These are phyloP conservation scores for Rhododendron griersonianum DNA, from an alignment of 148 eudicot species.

Conservation along the genomic window DNA sequence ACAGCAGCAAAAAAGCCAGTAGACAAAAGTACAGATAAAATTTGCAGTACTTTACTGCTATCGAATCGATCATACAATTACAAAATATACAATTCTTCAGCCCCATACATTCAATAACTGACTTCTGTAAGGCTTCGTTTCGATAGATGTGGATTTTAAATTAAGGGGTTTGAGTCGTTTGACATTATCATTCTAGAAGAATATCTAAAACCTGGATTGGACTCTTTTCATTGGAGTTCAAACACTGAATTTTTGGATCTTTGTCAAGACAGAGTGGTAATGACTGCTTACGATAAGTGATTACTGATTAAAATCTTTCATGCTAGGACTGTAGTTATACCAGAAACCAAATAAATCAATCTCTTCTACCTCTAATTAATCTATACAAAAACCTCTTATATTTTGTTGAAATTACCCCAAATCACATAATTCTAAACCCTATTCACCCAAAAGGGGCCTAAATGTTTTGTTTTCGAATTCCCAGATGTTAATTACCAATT, in stretches of 20 bases:
- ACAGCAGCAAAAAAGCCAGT: not conserved
- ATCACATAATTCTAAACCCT: not conserved
- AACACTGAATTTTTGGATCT: not conserved
- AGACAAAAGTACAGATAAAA: not conserved
- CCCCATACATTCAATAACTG: not conserved
- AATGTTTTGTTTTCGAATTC: not conserved
- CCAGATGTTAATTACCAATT: not conserved
- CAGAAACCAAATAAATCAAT: not conserved
- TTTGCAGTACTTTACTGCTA: not conserved
- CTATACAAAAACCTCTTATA: not conserved
- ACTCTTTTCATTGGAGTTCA: not conserved
- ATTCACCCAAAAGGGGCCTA: not conserved
- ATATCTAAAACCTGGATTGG: not conserved
- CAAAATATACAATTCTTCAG: not conserved
- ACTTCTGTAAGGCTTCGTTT: not conserved
- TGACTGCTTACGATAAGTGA: not conserved
- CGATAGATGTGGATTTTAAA: not conserved
- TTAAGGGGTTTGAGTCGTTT: not conserved
- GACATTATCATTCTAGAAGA: not conserved
- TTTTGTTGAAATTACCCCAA: not conserved
- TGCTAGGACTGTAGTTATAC: not conserved
- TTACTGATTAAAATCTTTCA: not conserved
- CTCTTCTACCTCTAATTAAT: not conserved
- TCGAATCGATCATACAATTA: not conserved
- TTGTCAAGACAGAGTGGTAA: not conserved